Percentiles rank a stretch among this genome's conserved stretches.
phyloP scores from a whole-genome alignment of 2,329 filamentous ascomycete genomes.

The Penicillium sp. region DNA sequence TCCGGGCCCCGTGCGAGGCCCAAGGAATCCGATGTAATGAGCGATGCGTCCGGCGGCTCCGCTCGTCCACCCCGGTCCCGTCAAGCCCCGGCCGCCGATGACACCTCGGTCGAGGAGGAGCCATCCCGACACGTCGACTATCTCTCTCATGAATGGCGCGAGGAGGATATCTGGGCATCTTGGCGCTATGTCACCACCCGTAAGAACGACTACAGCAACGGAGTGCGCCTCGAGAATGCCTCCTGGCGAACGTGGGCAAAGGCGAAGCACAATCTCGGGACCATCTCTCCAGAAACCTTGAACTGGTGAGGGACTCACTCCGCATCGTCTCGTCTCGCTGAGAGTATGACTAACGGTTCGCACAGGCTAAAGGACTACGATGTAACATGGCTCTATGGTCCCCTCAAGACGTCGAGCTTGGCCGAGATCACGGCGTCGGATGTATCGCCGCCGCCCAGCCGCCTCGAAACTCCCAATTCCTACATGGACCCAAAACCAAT shows the following conservation, averaged over 20 bases:
- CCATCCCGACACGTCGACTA: slow-evolving; percentile 93
- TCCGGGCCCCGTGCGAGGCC: slow-evolving; percentile 40
- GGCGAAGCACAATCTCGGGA: slow-evolving; percentile 77
- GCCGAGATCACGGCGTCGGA: slow-evolving; percentile 50
- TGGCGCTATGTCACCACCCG: slow-evolving; percentile 90
- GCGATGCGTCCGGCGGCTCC: slow-evolving; percentile 21
- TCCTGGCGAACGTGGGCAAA: slow-evolving; percentile 98
- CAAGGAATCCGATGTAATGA: slow-evolving; percentile 33
- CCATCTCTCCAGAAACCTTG: slow-evolving; percentile 82
- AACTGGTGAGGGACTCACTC: slow-evolving; percentile 67
- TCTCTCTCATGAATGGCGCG: slow-evolving; percentile 84
- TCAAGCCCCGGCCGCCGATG: slow-evolving; percentile 67
- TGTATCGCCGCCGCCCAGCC: slow-evolving; percentile 50
- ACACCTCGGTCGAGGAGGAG: slow-evolving; percentile 67
- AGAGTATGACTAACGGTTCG: slow-evolving; percentile 7
- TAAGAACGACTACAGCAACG: slow-evolving; percentile 72
- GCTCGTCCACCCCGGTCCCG: slow-evolving; percentile 52
- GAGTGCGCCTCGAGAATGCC: slow-evolving; percentile 82
- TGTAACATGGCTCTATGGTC: slow-evolving; percentile 95
- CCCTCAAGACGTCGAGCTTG: slow-evolving; percentile 66
- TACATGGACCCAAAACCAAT: slow-evolving; percentile 81
- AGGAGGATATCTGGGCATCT: slow-evolving; percentile 96
- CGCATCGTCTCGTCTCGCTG: background rate
- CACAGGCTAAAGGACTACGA: slow-evolving; percentile 91
- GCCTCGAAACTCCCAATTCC: slow-evolving; percentile 59